Percentiles rank a stretch among this genome's conserved stretches.
phyloP scores from a whole-genome alignment of 2,329 filamentous ascomycete species.

The Nemania sp. region DNA sequence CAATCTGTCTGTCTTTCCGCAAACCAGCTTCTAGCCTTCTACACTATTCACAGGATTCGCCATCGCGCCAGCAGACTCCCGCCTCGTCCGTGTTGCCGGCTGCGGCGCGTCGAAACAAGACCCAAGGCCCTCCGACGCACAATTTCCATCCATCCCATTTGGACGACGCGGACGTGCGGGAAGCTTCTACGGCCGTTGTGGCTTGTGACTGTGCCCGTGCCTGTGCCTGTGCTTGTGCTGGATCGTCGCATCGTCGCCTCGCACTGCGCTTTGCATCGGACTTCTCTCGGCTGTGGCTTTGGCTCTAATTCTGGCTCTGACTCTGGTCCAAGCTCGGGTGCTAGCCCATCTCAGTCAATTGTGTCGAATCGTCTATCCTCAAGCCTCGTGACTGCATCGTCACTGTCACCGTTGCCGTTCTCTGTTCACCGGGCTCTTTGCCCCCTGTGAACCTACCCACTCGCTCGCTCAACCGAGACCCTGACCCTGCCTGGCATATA shows the following conservation, averaged over 20 bases:
- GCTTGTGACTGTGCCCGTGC: too few species aligned
- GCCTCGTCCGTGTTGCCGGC: constrained; percentile 6
- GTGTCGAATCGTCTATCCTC: too few species aligned
- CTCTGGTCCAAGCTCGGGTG: too few species aligned
- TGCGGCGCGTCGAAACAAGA: constrained; percentile 1
- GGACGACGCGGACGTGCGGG: not conserved
- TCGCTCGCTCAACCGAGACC: too few species aligned
- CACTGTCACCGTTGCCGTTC: too few species aligned
- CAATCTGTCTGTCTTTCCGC: constrained; percentile 15
- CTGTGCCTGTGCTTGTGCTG: too few species aligned
- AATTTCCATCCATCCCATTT: not conserved
- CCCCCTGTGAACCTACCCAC: too few species aligned
- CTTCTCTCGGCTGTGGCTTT: not conserved
- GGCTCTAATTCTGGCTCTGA: not conserved
- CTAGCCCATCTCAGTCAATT: too few species aligned
- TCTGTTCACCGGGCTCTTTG: too few species aligned
- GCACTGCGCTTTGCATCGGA: constrained; percentile 18
- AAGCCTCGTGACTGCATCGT: too few species aligned
- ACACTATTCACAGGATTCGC: constrained; percentile 9
- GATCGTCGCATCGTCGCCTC: not conserved
- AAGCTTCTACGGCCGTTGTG: constrained; percentile 6
- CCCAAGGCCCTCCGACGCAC: not conserved
- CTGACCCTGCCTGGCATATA: too few species aligned
- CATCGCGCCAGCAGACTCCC: constrained; percentile 3
- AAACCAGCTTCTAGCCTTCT: constrained; percentile 10